Evolutionary conservation across 495 filamentous ascomycete species (phyloP).

Genomic region (Patellaria atrata): DNA sequence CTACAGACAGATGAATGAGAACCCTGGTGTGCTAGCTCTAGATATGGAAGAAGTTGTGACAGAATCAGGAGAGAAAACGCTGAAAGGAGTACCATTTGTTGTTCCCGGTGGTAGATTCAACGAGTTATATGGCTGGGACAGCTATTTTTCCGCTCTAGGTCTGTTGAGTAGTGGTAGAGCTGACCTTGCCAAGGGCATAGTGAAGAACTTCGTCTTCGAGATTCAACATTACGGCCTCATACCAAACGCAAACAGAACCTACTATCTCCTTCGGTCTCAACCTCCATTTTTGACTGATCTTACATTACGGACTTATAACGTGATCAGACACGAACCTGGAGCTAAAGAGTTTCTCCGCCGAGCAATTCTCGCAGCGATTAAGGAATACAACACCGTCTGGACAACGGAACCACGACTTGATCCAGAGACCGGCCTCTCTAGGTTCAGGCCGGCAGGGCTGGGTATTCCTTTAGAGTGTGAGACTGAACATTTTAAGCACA

Average conservation of each 20-base stretch:
- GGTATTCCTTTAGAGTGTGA: constrained; percentile 1
- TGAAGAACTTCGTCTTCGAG: constrained; percentile 1
- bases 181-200: not conserved
- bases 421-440: not conserved
- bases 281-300: not conserved
- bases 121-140: constrained; percentile 1
- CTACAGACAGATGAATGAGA: not conserved
- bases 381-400: not conserved
- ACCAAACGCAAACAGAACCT: not conserved
- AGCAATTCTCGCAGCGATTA: not conserved
- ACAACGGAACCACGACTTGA: not conserved
- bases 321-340: not conserved
- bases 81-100: not conserved
- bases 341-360: not conserved
- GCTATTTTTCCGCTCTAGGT: not conserved
- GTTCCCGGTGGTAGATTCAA: not conserved
- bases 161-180: not conserved
- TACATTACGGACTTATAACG: not conserved
- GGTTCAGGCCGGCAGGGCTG: not conserved
- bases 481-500: not conserved
- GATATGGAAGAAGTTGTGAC: not conserved
- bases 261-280: constrained; percentile 1
- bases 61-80: not conserved
- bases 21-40: not conserved
- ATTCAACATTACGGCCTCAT: constrained; percentile 1